Percentiles rank a stretch among this genome's conserved stretches.
Conservation (phyloP, 192 early-diverging fungal species). For the Jimgerdemannia lactiflua region DNA sequence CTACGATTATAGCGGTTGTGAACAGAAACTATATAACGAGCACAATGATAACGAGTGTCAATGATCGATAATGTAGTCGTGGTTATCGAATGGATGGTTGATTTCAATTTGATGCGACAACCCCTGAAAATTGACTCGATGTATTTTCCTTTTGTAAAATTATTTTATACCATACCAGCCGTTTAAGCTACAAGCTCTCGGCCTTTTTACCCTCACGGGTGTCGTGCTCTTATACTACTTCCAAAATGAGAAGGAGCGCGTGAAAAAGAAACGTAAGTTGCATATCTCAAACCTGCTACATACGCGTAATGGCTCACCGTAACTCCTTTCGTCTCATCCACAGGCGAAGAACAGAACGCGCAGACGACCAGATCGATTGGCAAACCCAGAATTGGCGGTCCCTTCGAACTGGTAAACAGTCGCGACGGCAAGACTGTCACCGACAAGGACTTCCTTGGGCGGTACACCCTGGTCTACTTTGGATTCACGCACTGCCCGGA, state of each 20-base stretch:
- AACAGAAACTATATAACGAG: too few relatives aligned
- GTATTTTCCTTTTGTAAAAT: too few relatives aligned
- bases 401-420: slow-evolving; percentile 79
- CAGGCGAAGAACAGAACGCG: slow-evolving; percentile 32
- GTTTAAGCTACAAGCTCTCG: not conserved
- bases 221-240: slow-evolving; percentile 63
- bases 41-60: too few relatives aligned
- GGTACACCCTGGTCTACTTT: slow-evolving; percentile 93
- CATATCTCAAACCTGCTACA: too few relatives aligned
- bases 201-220: slow-evolving; percentile 56
- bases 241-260: slow-evolving; percentile 55
- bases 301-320: not conserved
- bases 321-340: not conserved
- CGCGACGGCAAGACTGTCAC: slow-evolving; percentile 70
- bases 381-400: slow-evolving; percentile 88
- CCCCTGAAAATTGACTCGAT: too few relatives aligned
- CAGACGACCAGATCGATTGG: slow-evolving; percentile 51
- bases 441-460: slow-evolving; percentile 77
- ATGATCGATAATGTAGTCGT: too few relatives aligned
- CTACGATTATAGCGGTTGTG: too few relatives aligned
- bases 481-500: slow-evolving; percentile 99
- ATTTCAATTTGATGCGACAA: too few relatives aligned
- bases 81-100: too few relatives aligned
- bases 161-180: too few relatives aligned
- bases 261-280: slow-evolving; percentile 41